These are phyloP conservation scores for Fimicolochytrium jonesii DNA, from an alignment of 192 early-diverging fungal species.

Conservation along the genomic window DNA sequence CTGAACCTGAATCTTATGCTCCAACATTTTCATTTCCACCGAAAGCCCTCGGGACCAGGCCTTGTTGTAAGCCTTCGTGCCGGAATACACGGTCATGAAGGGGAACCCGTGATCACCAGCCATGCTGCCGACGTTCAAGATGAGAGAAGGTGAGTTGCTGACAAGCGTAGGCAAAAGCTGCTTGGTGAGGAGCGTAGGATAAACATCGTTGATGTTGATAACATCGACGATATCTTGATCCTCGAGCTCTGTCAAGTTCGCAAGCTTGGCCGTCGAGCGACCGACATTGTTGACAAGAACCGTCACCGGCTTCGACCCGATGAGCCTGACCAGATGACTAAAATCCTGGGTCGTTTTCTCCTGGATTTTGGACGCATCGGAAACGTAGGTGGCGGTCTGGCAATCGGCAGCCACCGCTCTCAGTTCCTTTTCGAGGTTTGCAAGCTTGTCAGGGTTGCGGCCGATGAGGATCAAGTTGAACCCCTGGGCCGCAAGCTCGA, in stretches of 20 bases:
- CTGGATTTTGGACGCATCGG: neutral
- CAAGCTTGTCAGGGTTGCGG: neutral
- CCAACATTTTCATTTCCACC: too few species aligned
- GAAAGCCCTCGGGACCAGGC: too few species aligned
- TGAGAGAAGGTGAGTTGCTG: neutral
- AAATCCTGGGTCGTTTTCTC: neutral
- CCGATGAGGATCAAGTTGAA: neutral
- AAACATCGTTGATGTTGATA: neutral
- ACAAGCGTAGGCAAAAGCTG: neutral
- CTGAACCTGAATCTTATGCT: too few species aligned
- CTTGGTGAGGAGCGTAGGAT: neutral
- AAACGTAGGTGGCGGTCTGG: too few species aligned
- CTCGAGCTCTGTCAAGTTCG: too few species aligned
- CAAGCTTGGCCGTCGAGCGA: too few species aligned
- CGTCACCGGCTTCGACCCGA: neutral
- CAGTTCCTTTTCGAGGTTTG: neutral
- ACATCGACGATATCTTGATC: neutral
- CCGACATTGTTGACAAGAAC: conserved; percentile 1
- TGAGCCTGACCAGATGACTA: neutral
- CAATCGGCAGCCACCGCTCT: too few species aligned
- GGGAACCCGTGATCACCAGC: neutral
- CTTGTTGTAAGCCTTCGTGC: neutral
- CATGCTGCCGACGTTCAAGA: neutral
- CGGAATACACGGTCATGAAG: neutral
- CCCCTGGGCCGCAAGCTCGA: neutral